These are phyloP conservation scores for Globisporangium alternatum DNA, from an alignment of 352 stramenopile genomes.

Conservation along the genomic window DNA sequence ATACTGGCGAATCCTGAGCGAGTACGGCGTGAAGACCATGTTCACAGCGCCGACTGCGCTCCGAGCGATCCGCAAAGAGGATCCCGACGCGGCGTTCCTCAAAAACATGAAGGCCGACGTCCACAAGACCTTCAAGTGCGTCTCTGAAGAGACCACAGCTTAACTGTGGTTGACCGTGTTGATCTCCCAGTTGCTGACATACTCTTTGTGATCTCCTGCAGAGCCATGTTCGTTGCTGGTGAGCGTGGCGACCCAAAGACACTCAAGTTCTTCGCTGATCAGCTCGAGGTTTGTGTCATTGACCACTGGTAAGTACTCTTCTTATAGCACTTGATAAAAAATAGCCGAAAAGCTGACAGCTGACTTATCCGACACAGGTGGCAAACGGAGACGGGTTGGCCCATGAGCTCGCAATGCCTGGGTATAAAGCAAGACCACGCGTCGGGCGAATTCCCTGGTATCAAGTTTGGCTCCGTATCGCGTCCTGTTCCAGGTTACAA, in stretches of 20 bases:
- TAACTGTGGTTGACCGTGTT: too few relatives aligned
- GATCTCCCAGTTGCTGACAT: neutral
- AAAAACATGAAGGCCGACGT: slow-evolving; percentile 42
- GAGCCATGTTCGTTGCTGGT: slow-evolving; percentile 84
- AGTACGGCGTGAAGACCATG: slow-evolving; percentile 83
- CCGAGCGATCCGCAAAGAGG: slow-evolving; percentile 84
- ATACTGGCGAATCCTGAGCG: slow-evolving; percentile 86
- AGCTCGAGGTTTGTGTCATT: slow-evolving; percentile 59
- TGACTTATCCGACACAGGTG: slow-evolving; percentile 17
- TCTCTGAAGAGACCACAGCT: neutral
- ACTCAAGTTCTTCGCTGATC: slow-evolving; percentile 70
- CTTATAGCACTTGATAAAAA: too few relatives aligned
- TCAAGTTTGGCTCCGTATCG: slow-evolving; percentile 63
- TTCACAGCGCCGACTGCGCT: slow-evolving; percentile 92
- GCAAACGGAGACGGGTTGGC: slow-evolving; percentile 90
- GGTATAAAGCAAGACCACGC: slow-evolving; percentile 62
- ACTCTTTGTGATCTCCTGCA: slow-evolving; percentile 12
- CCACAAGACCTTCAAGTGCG: slow-evolving; percentile 58
- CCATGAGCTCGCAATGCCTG: slow-evolving; percentile 68
- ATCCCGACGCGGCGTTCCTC: slow-evolving; percentile 61
- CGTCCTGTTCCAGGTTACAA: slow-evolving; percentile 81
- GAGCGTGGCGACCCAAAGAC: slow-evolving; percentile 88
- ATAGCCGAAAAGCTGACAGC: too few relatives aligned
- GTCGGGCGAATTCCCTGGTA: slow-evolving; percentile 33
- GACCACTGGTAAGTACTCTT: slow-evolving; percentile 75